A percentile compares a stretch with the other conserved stretches of the same genome.
phyloP scores from a whole-genome alignment of 1,139 yeast genomes.

The Geotrichum siamense region DNA sequence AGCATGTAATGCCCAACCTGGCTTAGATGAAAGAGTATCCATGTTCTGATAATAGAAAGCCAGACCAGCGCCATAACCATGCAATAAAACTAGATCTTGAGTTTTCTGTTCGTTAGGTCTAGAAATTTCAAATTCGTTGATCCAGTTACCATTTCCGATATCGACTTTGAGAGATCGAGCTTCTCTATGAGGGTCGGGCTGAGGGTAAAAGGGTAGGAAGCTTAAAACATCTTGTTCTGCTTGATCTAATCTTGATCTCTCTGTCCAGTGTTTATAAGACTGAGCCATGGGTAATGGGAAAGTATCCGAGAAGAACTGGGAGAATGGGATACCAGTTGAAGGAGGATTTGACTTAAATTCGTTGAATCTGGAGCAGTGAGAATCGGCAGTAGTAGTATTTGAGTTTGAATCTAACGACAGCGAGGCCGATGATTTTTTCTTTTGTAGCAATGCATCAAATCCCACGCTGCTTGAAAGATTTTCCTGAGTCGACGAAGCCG shows the following conservation, averaged over 20 bases:
- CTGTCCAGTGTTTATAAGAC: conserved; percentile 42
- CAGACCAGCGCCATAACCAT: conserved; percentile 88
- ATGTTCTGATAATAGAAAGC: conserved; percentile 80
- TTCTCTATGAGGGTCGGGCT: conserved; percentile 40
- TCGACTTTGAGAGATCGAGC: conserved; percentile 48
- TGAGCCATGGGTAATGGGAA: conserved; percentile 34
- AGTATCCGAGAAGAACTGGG: conserved; percentile 26
- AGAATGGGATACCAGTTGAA: conserved; percentile 31
- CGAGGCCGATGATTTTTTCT: not conserved
- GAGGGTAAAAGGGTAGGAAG: conserved; percentile 54
- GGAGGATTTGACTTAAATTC: conserved; percentile 28
- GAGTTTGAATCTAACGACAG: too few relatives aligned
- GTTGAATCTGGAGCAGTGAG: too few relatives aligned
- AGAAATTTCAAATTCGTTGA: conserved; percentile 51
- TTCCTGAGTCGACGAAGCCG: not conserved
- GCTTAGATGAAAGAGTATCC: conserved; percentile 37
- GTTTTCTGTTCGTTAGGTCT: conserved; percentile 1
- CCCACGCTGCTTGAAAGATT: conserved; percentile 1
- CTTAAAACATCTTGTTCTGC: conserved; percentile 42
- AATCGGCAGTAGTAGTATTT: not conserved
- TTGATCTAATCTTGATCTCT: conserved; percentile 32
- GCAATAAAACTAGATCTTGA: conserved; percentile 49
- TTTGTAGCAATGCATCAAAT: not conserved
- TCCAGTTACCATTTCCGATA: conserved; percentile 41
- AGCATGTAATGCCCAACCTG: conserved; percentile 52